Percentiles rank a stretch among this genome's conserved stretches.
These are phyloP conservation scores for Boletellus deceptivus DNA, from an alignment of 1,284 basidiomycete species.

Conservation along the genomic window DNA sequence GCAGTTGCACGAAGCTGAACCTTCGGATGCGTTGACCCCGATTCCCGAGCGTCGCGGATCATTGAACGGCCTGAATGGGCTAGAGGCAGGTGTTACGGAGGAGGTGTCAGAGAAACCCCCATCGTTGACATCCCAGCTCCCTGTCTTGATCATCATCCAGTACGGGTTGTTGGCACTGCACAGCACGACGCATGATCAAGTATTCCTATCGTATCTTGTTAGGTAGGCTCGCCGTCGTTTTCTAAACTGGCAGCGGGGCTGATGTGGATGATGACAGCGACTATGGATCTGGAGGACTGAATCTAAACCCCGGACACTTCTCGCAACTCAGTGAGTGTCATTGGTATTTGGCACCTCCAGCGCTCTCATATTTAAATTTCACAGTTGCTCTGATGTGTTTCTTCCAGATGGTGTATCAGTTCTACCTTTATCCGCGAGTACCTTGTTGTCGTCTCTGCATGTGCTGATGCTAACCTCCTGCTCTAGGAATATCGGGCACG, in stretches of 20 bases:
- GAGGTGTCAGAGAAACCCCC: conserved; percentile 42
- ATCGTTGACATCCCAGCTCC: conserved; percentile 63
- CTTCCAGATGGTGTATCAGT: conserved; percentile 79
- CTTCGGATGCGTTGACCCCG: conserved; percentile 46
- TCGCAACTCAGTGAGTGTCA: conserved; percentile 74
- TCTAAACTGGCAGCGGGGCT: neutral
- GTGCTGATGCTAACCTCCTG: neutral
- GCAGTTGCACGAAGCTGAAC: conserved; percentile 45
- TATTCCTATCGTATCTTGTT: conserved; percentile 81
- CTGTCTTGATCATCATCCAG: conserved; percentile 70
- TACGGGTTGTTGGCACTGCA: conserved; percentile 79
- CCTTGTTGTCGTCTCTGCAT: conserved; percentile 14
- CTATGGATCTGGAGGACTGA: conserved; percentile 69
- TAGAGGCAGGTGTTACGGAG: conserved; percentile 10
- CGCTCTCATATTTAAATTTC: conserved; percentile 1
- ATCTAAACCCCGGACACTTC: conserved; percentile 75
- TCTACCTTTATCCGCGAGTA: conserved; percentile 81
- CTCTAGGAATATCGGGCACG: conserved; percentile 54
- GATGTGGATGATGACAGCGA: conserved; percentile 43
- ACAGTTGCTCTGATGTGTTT: conserved; percentile 79
- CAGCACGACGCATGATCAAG: conserved; percentile 81
- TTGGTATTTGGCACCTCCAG: neutral
- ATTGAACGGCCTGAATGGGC: conserved; percentile 2
- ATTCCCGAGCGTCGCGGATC: conserved; percentile 44
- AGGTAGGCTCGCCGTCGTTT: conserved; percentile 50